Base-by-base conservation (phyloP, 176 grass and related monocot species). In the Bothriochloa decipiens region DNA sequence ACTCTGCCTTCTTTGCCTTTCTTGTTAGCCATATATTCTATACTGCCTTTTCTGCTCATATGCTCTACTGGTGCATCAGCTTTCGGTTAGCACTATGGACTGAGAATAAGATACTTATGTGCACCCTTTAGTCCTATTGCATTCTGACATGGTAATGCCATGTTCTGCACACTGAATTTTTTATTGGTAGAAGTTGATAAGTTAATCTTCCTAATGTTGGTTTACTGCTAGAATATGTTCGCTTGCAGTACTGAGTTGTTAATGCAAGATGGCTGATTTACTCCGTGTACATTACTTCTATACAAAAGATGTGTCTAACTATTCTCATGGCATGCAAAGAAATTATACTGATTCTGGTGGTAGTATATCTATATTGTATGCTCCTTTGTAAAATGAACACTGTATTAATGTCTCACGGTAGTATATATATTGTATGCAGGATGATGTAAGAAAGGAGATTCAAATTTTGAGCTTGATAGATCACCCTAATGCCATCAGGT, bases 381-480 rank as follows among this genome's bases (percentile, higher is more conserved):
- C 8, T 11, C 32, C n/a, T 69, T 70, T 43, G 39, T 27, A 52
- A 81, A 17, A 39, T 15, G 23, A 65, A 12, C 41, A 77, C 26
- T 60, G 22, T 23, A 60, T 58, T 20, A 55, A 22, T 55, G 53
- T 60, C 78, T 86, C 26, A 72, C 7, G 8, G 11, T 72, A 66
- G n/a, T 81, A 41, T 83, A 18, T 40, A 72, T 89, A 27, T 77
- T 41, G 29, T 37, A 15, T 28, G 66, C 72, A 99, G 96, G 93
- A 95, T 87, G 93, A 94, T 72, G 87, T 98, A 75, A 82, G 88
- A 87, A 88, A 86, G 86, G 96, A 98, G 81, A 89, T 93, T 83
- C 96, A 98, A 70, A 95, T 72, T 75, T 95, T 98, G 96, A 98
- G 93, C 74, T 83, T 98, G 86, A 98, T 98, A 83, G 86, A 98